A percentile compares a stretch with the other conserved stretches of the same genome.
Evolutionary conservation across 441 rosid species (phyloP).

Genomic region (Bocquillonia castaneifolia): DNA sequence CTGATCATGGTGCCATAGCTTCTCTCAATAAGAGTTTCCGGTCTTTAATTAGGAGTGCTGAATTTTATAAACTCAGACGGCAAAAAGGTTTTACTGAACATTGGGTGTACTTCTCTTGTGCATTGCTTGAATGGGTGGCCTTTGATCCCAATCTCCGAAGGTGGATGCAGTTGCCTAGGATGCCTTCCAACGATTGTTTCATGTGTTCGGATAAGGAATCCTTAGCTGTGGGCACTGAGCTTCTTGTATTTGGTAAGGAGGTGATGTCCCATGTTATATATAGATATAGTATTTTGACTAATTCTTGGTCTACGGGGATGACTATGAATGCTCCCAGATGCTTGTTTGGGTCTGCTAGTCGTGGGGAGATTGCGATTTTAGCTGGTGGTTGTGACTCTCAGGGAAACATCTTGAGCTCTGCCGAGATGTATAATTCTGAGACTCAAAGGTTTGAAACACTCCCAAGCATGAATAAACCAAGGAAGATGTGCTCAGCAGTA

Average conservation of each 20-base stretch:
- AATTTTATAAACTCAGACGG: slow-evolving; percentile 61
- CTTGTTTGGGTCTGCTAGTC: slow-evolving; percentile 95
- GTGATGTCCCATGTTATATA: slow-evolving; percentile 61
- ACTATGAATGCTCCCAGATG: slow-evolving; percentile 80
- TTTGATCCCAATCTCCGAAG: slow-evolving; percentile 61
- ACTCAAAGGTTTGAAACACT: slow-evolving; percentile 54
- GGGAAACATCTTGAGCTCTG: slow-evolving; percentile 60
- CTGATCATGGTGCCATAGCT: slow-evolving; percentile 76
- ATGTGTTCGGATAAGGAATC: slow-evolving; percentile 85
- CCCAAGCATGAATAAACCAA: slow-evolving; percentile 72
- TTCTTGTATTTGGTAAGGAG: slow-evolving; percentile 85
- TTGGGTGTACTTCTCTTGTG: slow-evolving; percentile 91
- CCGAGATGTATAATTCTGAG: slow-evolving; percentile 88
- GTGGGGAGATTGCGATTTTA: slow-evolving; percentile 74
- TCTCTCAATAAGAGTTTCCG: slow-evolving; percentile 60
- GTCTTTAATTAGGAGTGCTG: slow-evolving; percentile 62
- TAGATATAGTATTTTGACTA: slow-evolving; percentile 75
- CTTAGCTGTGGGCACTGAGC: slow-evolving; percentile 90
- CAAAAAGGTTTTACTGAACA: slow-evolving; percentile 57
- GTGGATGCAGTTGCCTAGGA: slow-evolving; percentile 89
- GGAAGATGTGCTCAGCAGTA: slow-evolving; percentile 91
- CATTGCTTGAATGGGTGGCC: slow-evolving; percentile 84
- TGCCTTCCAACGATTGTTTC: slow-evolving; percentile 69
- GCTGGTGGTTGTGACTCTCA: slow-evolving; percentile 89
- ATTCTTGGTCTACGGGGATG: slow-evolving; percentile 80